A percentile compares a stretch with the other conserved stretches of the same genome.
phyloP scores from a whole-genome alignment of 805 yeast genomes.

The Hanseniaspora occidentalis region DNA sequence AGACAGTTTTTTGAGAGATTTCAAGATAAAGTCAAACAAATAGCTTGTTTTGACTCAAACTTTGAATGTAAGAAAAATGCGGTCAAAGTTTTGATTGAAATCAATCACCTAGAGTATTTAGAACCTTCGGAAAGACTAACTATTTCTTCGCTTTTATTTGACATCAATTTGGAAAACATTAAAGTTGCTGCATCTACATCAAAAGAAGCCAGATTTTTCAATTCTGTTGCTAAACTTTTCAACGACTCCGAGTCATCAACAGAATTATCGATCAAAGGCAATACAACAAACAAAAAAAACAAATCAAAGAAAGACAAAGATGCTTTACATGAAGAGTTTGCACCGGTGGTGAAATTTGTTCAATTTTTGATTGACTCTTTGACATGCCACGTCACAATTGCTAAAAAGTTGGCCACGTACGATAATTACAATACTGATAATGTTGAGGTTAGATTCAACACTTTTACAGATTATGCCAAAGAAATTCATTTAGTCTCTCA shows the following conservation, averaged over 20 bases:
- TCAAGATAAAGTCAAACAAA: constrained; percentile 50
- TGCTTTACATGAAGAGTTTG: background rate
- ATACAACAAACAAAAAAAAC: background rate
- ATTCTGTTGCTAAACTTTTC: constrained; percentile 46
- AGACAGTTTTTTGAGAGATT: constrained; percentile 71
- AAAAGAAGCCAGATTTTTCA: constrained; percentile 21
- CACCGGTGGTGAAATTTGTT: background rate
- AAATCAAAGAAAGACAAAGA: background rate
- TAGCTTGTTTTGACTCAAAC: constrained; percentile 46
- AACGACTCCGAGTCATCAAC: constrained; percentile 10
- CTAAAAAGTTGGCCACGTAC: background rate
- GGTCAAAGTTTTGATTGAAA: constrained; percentile 39
- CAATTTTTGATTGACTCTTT: constrained; percentile 1
- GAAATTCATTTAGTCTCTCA: constrained; percentile 21
- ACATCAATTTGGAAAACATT: constrained; percentile 22
- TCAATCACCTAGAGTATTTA: constrained; percentile 49
- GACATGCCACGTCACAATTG: constrained; percentile 1
- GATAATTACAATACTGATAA: constrained; percentile 4
- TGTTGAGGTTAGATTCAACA: constrained; percentile 5
- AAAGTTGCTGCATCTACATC: constrained; percentile 21
- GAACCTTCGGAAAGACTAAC: constrained; percentile 42
- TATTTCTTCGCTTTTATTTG: constrained; percentile 33
- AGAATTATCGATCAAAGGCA: background rate
- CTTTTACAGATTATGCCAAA: constrained; percentile 1
- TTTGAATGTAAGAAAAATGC: constrained; percentile 39